Base-by-base conservation (phyloP, 1,284 basidiomycete genomes). In the Melampsora americana region DNA sequence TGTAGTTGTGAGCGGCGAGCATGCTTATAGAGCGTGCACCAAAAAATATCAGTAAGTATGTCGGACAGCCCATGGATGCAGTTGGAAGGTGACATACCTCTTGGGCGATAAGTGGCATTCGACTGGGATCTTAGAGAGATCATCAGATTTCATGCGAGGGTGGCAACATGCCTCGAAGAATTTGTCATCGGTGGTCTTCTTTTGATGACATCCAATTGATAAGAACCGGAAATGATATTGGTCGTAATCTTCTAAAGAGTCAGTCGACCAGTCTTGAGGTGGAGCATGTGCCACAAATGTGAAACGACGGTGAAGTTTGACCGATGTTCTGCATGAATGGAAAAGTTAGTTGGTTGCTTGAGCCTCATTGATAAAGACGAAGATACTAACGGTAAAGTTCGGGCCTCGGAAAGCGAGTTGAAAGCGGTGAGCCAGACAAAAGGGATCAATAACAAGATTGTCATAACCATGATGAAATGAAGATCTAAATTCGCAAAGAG, bases 141-240 rank as follows among this genome's bases (percentile, higher is more conserved):
- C 30, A 26, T 67, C 53, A 2, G 46, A 46, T 32, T 75, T 75
- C 20, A 68, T 28, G 6, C 72, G 65, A 1, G 72, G 72, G 56
- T 75, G 72, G 23, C 72, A 75, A 30, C 72, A 75, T 2, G 50
- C 61, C 5, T 75, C 66, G 30, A 67, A 75, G 20, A 75, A 75
- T n/a, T 32, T 48, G n/a, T 75, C 50, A 12, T 66, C 59, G 20
- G 5, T 28, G 6, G 4, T n/a, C 26, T 67, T 75, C 14, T 32
- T 28, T 12, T 48, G n/a, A 28, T 75, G 53, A 23, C 72, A 75
- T 2, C 72, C 72, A 11, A 75, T 23, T 23, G 72, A 56, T 14
- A 75, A 42, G 28, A 67, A 75, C 12, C 72, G 64, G 30, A 75
- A 67, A 20, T 68, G 72, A 30, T 67, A 75, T 60, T 67, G 53